Evolutionary conservation across 257 asterid genomes (phyloP).

Genomic region (Capsicum chinense): DNA sequence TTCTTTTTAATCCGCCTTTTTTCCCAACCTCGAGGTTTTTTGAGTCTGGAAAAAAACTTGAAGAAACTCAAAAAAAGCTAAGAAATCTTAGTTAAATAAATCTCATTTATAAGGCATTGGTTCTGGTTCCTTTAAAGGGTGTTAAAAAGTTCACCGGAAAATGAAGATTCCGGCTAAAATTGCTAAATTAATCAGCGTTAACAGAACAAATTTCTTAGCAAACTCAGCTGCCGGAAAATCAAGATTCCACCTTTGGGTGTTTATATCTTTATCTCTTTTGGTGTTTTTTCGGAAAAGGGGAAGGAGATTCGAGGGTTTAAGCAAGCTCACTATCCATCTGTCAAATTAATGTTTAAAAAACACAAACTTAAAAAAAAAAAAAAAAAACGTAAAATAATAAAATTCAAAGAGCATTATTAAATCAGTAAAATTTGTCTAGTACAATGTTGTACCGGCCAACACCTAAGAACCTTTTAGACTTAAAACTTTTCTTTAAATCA

Average conservation of each 20-base stretch:
- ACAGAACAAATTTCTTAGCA: background rate
- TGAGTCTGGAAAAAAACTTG: background rate
- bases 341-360: background rate
- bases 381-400: background rate
- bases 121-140: background rate
- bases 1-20: too few species aligned
- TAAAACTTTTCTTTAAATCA: background rate
- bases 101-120: background rate
- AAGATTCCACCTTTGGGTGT: background rate
- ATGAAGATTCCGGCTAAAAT: background rate
- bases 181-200: background rate
- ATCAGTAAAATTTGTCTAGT: background rate
- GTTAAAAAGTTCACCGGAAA: background rate
- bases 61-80: background rate
- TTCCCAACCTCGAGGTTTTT: background rate
- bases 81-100: background rate
- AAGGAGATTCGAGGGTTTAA: too few species aligned
- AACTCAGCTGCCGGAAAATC: background rate
- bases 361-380: background rate
- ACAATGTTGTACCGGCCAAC: background rate
- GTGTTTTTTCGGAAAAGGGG: too few species aligned
- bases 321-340: conserved; percentile 1
- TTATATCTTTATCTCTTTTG: background rate
- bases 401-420: background rate
- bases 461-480: background rate